Evolutionary conservation across 768 basidiomycete genomes (phyloP), one percentile per base, ranked within the genome.

Genomic region (Amanita exitialis): DNA sequence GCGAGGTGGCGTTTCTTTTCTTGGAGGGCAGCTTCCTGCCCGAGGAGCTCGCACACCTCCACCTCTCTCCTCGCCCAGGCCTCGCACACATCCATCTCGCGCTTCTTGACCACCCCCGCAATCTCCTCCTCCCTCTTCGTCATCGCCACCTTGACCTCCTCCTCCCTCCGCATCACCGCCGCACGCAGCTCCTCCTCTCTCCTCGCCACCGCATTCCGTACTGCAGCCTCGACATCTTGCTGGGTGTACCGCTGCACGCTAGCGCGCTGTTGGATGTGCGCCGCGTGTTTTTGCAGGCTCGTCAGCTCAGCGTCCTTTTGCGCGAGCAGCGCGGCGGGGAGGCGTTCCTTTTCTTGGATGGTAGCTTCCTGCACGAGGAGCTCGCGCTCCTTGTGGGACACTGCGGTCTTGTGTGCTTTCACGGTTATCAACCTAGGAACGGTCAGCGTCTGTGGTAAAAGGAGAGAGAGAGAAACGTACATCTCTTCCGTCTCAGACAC

Each of bases 401-500:
- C 64, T 1, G 68, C 70, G 2, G 71, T 64, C 58, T 80, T 81
- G 64, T 87, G 85, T 0, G 62, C 58, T 65, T 86, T 89, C 25
- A 89, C 80, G 1, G 73, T 70, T 23, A 70, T 68, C 13, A 89
- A 68, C 74, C 88, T 90, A n/a, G 46, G 16, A 32, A 32, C 47
- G 49, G 25, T 34, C 18, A 49, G 45, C 38, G 25, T n/a, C 28
- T 36, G 36, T 16, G 5, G 12, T 5, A 12, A 10, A 41, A 32
- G n/a, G n/a, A n/a, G 20, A 13, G 32, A 18, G 16, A 13, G 36
- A 18, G 49, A 58, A 78, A 30, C 30, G 25, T 53, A 87, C 89
- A 89, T 80, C 57, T 86, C 89, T 57, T 89, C 83, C 0, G 86
- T 79, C 59, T 90, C 88, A 7, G 78, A 64, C 15, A 90, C 80